Base-by-base conservation (phyloP, 2,329 filamentous ascomycete genomes). In the Blastomyces silverae region DNA sequence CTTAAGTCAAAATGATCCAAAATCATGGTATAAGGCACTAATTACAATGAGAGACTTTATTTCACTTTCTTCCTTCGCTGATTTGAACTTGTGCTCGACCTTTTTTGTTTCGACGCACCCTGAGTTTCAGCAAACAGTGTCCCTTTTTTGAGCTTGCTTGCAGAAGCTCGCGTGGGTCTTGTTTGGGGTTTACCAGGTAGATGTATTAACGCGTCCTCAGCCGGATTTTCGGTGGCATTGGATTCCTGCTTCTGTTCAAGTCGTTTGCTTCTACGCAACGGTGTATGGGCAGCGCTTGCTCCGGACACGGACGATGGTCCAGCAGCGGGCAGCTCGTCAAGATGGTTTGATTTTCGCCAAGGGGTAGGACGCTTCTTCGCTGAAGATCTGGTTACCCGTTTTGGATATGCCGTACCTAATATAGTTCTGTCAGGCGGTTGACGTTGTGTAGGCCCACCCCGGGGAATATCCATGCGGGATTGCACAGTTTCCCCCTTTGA, bases 1-100 rank as follows among this genome's bases (percentile, higher is more conserved):
- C 10, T 3, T 8, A 48, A 10, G n/a, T 48, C 46, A 48, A 20
- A 37, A 37, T 37, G 34, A 37, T 37, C 34, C 0, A 34, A 37
- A 37, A 37, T 37, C 34, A 10, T 11, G 7, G 20, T 48, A 48
- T 22, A 48, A n/a, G 8, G 8, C 46, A 22, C 46, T 22, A 46
- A n/a, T 46, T 46, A n/a, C 44, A n/a, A n/a, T 46, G 46, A n/a
- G 46, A 48, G 56, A 91, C 91, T 5, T 53, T 31, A 53, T 15
- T 31, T 57, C n/a, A 3, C n/a, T 39, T 57, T 57, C 20, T 39
- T 11, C 11, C 8, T 15, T 57, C 10, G 46, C 20, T 7, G 46
- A 52, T 44, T 58, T 6, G 20, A 11, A 37, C 34, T 42, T 15
- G 56, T 58, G 39, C 20, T 58, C 15, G 37, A 11, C 20, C 8